Conservation (phyloP, 345 rosid species). For the Tarenaya hassleriana region DNA sequence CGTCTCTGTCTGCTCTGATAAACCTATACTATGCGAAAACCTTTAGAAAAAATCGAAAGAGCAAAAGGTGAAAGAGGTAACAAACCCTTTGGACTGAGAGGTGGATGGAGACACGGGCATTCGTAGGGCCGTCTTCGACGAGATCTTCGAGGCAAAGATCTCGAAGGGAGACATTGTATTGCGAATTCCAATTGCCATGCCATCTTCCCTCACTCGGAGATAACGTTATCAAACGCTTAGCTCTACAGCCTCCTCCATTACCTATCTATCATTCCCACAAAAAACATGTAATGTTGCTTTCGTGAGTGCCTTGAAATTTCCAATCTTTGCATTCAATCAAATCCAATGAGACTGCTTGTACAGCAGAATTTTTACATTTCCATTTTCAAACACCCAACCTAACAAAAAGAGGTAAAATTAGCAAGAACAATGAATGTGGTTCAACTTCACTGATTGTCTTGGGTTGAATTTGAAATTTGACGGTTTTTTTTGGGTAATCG, state of each 20-base stretch:
- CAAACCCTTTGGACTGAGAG: constrained; percentile 59
- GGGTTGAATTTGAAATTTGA: no score
- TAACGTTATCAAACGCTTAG: constrained; percentile 46
- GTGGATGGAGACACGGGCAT: constrained; percentile 41
- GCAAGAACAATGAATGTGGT: no score
- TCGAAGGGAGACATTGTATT: constrained; percentile 50
- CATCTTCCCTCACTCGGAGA: constrained; percentile 67
- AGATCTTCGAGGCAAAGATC: constrained; percentile 61
- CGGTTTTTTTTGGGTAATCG: no score
- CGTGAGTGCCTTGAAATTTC: no score
- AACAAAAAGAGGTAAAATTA: no score
- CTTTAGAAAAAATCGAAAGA: neutral
- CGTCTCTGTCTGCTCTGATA: no score
- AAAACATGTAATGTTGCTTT: neutral
- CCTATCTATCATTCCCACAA: constrained; percentile 11
- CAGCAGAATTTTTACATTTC: no score
- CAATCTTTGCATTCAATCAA: no score
- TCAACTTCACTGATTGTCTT: no score
- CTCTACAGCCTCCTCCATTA: constrained; percentile 25
- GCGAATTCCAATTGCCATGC: constrained; percentile 59
- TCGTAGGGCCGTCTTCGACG: constrained; percentile 48
- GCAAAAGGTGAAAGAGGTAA: neutral
- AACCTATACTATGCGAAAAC: neutral
- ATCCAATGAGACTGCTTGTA: no score
- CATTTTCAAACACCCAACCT: no score